phyloP scores from a whole-genome alignment of 1,139 yeast genomes.

The Suhomyces guaymorum region DNA sequence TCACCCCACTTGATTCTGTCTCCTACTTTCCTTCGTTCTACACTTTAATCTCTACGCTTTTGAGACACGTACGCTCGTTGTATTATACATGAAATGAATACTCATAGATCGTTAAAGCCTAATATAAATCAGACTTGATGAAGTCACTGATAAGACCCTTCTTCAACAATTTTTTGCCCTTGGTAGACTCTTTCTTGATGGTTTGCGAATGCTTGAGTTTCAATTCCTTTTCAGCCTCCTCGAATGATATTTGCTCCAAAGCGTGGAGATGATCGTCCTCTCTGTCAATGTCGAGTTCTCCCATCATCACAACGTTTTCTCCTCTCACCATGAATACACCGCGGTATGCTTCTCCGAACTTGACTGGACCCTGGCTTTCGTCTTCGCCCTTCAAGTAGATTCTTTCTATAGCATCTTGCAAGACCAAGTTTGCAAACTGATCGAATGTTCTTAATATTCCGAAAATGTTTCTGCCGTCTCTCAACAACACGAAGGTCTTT shows the following conservation, averaged over 20 bases:
- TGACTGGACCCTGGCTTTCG: slow-evolving; percentile 31
- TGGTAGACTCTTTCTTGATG: slow-evolving; percentile 47
- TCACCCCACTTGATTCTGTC: too few species aligned
- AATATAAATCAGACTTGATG: slow-evolving; percentile 54
- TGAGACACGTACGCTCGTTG: slow-evolving; percentile 5
- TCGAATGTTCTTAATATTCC: slow-evolving; percentile 95
- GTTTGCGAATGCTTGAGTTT: slow-evolving; percentile 38
- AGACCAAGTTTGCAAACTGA: slow-evolving; percentile 89
- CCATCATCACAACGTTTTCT: slow-evolving; percentile 94
- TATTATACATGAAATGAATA: slow-evolving; percentile 8
- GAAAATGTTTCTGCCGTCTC: slow-evolving; percentile 87
- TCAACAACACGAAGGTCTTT: slow-evolving; percentile 77
- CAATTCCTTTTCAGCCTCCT: slow-evolving; percentile 55
- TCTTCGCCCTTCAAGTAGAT: slow-evolving; percentile 54
- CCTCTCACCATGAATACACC: slow-evolving; percentile 94
- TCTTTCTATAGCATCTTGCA: slow-evolving; percentile 89
- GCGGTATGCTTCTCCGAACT: slow-evolving; percentile 72
- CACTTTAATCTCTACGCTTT: not conserved
- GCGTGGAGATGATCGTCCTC: slow-evolving; percentile 71
- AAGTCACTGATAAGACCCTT: slow-evolving; percentile 62
- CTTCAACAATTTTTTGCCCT: slow-evolving; percentile 49
- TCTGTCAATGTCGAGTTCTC: slow-evolving; percentile 87
- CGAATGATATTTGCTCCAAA: slow-evolving; percentile 60
- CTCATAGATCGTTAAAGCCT: slow-evolving; percentile 4
- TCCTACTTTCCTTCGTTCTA: slow-evolving; percentile 1